Evolutionary conservation across 2,329 filamentous ascomycete species (phyloP).

Genomic region (Coniochaeta sp.): DNA sequence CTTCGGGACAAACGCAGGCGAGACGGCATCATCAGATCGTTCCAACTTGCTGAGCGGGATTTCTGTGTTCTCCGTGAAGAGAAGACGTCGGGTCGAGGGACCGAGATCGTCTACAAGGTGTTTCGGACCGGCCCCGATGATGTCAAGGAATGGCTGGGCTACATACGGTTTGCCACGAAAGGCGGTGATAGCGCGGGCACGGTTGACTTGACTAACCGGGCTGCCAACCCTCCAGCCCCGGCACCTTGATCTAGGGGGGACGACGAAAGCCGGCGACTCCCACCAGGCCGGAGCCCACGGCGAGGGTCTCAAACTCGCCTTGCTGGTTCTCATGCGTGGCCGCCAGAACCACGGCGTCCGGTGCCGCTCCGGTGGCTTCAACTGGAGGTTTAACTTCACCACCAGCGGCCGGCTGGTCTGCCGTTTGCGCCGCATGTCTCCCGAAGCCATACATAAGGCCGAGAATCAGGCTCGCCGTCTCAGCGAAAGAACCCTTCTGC

Average conservation of each 20-base stretch:
- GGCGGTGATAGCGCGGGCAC: constrained; percentile 13
- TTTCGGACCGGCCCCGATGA: not conserved
- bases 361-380: constrained; percentile 17
- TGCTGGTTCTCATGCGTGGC: constrained; percentile 17
- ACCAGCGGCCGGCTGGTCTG: constrained; percentile 13
- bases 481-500: constrained; percentile 6
- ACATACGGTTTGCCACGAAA: constrained; percentile 17
- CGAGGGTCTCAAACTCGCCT: constrained; percentile 20
- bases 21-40: constrained; percentile 19
- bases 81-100: not conserved
- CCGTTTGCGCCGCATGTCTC: constrained; percentile 6
- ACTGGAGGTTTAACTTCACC: constrained; percentile 23
- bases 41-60: constrained; percentile 12
- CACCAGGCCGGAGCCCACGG: constrained; percentile 20
- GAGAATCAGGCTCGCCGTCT: constrained; percentile 2
- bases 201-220: constrained; percentile 20
- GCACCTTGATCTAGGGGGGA: constrained; percentile 20
- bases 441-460: not conserved
- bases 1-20: constrained; percentile 13
- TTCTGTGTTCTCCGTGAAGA: constrained; percentile 15
- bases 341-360: constrained; percentile 17
- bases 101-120: constrained; percentile 21
- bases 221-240: constrained; percentile 19
- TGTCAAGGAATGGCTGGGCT: constrained; percentile 17
- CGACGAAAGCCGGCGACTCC: constrained; percentile 13